Base-by-base conservation (phyloP, 2,329 filamentous ascomycete genomes). In the Metarhizium humberi region DNA sequence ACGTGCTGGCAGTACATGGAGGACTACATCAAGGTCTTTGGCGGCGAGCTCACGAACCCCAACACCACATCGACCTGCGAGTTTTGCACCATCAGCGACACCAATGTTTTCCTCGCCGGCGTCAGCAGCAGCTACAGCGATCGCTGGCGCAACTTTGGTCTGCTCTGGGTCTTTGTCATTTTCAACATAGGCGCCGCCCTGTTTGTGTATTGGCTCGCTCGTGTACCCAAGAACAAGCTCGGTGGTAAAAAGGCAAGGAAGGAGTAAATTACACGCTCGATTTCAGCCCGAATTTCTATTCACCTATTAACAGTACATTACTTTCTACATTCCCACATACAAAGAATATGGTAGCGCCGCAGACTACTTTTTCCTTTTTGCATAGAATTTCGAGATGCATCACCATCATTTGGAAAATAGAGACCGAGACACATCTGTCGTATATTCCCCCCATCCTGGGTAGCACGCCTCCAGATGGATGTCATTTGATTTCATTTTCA, bases 131-230 rank as follows among this genome's bases (percentile, higher is more conserved):
- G 74, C 56, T 88, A 85, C 64, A 65, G 59, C 32, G 72, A 87
- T 32, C 72, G 83, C 30, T 90, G 85, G 85, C 77, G 85, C 56
- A 86, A 90, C 66, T 86, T 85, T 64, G 86, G 83, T 2, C 69
- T 87, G 30, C 69, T 84, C 52, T 84, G 79, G 73, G 77, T 74
- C 0, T 86, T 80, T 57, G 75, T 84, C 55, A 65, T 74, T 13
- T 81, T 85, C 65, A 86, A 86, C 63, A 67, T 83, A n/a, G 67
- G 67, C 34, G 79, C 73, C 0, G 79, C 81, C 0, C 66, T 85
- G 46, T 65, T 72, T 3, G 63, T 85, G 40, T 86, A 85, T 63
- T 85, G 77, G 76, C 64, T 80, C 55, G 73, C 70, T 1, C 70
- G 77, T 40, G 72, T 79, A 55, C 75, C 75, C 4, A 79, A 78